A percentile compares a stretch with the other conserved stretches of the same genome.
Evolutionary conservation across 495 filamentous ascomycete species (phyloP).

Genomic region (Xylaria grammica): DNA sequence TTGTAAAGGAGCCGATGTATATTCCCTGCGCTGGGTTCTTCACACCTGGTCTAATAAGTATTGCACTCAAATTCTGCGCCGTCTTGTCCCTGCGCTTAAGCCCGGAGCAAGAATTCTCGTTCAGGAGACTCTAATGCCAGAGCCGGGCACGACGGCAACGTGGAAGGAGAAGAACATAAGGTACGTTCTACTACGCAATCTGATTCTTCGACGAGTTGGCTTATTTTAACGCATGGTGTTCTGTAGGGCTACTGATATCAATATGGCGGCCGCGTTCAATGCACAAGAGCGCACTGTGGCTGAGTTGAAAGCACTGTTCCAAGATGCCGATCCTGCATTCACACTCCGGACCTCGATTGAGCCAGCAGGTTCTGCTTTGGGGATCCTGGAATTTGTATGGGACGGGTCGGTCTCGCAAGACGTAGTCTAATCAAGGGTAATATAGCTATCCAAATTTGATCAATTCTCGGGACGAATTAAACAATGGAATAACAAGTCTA

Average conservation of each 20-base stretch:
- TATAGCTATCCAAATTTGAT: too few species aligned
- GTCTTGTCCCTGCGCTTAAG: conserved; percentile 47
- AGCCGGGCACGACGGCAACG: conserved; percentile 15
- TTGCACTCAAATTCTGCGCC: conserved; percentile 45
- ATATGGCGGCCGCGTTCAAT: background rate
- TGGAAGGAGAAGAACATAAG: conserved; percentile 22
- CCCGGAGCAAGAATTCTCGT: conserved; percentile 45
- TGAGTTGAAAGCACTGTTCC: background rate
- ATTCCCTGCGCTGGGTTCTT: conserved; percentile 56
- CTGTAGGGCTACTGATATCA: background rate
- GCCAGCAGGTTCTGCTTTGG: background rate
- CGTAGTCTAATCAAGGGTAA: too few species aligned
- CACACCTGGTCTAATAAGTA: conserved; percentile 53
- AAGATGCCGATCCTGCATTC: background rate
- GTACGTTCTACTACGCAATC: conserved; percentile 5
- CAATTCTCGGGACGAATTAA: too few species aligned
- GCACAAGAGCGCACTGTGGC: background rate
- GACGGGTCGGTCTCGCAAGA: too few species aligned
- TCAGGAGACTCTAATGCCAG: conserved; percentile 45
- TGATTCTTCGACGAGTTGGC: background rate
- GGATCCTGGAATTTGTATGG: background rate
- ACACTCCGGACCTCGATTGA: background rate
- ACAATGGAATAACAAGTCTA: too few species aligned
- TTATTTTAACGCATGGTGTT: too few species aligned
- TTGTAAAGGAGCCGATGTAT: conserved; percentile 55